Base-by-base conservation (phyloP, 352 stramenopile genomes). In the Pelagophyceae sp. region DNA sequence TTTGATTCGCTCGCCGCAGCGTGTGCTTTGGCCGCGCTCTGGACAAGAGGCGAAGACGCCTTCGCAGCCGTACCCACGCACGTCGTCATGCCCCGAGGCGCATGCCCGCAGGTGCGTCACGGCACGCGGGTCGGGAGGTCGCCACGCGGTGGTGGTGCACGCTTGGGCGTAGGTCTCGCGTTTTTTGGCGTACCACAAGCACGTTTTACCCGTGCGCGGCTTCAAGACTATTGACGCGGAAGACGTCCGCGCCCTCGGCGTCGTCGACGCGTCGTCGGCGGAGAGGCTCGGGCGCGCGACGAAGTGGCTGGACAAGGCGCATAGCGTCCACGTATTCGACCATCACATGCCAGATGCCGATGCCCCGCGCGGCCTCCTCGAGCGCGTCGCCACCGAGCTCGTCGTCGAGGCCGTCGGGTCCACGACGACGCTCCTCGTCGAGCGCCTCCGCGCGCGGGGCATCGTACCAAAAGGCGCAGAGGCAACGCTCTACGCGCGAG, bases 101-200 rank as follows among this genome's bases (percentile, higher is more conserved):
- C 67, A 5, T 50, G 20, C 1, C 67, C 67, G 67, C 5, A n/a
- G 33, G 67, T 74, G 20, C 15, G 20, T n/a, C n/a, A n/a, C n/a
- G n/a, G n/a, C n/a, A n/a, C n/a, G n/a, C n/a, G n/a, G n/a, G n/a
- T n/a, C n/a, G n/a, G n/a, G n/a, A n/a, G n/a, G n/a, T n/a, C n/a
- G n/a, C n/a, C n/a, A n/a, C n/a, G n/a, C n/a, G n/a, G n/a, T n/a
- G n/a, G n/a, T n/a, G n/a, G n/a, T n/a, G n/a, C n/a, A n/a, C n/a
- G n/a, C n/a, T n/a, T n/a, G n/a, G n/a, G n/a, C n/a, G n/a, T n/a
- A n/a, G n/a, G n/a, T n/a, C n/a, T n/a, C n/a, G 67, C 33, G 67
- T 33, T 74, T 74, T n/a, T 37, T 74, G 33, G 67, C 67, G 20
- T 74, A 74, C 67, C 67, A 74, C 67, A 74, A 74, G 67, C 67